These are phyloP conservation scores for Acanthamoeba polyphaga DNA, from an alignment of 208 protist genomes.

Conservation along the genomic window DNA sequence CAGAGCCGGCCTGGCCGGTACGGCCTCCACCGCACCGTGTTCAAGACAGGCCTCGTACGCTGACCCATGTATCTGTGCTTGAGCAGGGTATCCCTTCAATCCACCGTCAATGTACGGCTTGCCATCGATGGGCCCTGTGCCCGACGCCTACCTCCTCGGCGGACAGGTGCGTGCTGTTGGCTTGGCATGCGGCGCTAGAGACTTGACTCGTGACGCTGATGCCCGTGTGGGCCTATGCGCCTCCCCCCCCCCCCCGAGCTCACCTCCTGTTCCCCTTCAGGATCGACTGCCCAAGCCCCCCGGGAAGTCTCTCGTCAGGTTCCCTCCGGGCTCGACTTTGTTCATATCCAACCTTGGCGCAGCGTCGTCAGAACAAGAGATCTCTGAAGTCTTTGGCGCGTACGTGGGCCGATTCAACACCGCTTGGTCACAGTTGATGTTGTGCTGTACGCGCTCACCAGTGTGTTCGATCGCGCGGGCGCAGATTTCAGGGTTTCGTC, in stretches of 20 bases:
- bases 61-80: neutral
- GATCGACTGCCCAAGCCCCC: neutral
- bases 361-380: constrained; percentile 9
- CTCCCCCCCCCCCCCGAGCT: too few relatives aligned
- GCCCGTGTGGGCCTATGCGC: too few relatives aligned
- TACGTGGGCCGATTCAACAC: neutral
- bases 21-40: neutral
- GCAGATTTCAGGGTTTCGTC: constrained; percentile 28
- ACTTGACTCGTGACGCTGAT: too few relatives aligned
- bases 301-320: neutral
- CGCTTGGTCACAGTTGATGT: too few relatives aligned
- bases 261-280: too few relatives aligned
- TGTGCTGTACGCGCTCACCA: too few relatives aligned
- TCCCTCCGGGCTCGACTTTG: constrained; percentile 49
- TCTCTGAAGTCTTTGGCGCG: constrained; percentile 46
- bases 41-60: neutral
- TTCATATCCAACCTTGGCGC: constrained; percentile 47
- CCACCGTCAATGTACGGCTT: constrained; percentile 38
- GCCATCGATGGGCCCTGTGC: neutral
- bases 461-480: too few relatives aligned
- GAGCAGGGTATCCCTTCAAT: constrained; percentile 37
- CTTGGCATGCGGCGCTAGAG: neutral
- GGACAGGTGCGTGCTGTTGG: neutral
- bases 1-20: constrained; percentile 16
- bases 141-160: neutral